Conservation (phyloP, 2,329 filamentous ascomycete genomes). For the Colletotrichum simmondsii region DNA sequence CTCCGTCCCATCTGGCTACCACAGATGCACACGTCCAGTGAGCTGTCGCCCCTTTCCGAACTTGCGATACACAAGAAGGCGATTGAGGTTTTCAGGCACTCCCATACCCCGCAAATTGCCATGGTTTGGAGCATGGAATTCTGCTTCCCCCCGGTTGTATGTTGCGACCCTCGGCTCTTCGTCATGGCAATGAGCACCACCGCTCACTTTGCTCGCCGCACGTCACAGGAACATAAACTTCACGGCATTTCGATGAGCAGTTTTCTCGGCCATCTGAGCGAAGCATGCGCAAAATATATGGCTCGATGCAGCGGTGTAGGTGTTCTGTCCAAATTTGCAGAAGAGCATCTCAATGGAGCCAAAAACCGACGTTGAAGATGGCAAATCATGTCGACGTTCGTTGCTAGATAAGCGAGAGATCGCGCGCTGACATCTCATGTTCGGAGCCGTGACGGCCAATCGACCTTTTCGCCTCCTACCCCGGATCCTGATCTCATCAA, state of each 20-base stretch:
- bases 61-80: neutral
- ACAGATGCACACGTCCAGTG: constrained; percentile 8
- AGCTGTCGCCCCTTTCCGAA: neutral
- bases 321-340: neutral
- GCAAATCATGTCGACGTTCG: neutral
- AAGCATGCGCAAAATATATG: neutral
- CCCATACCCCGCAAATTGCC: constrained; percentile 18
- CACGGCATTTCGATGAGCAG: neutral
- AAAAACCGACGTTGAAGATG: neutral
- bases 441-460: neutral
- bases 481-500: constrained; percentile 2
- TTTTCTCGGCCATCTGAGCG: neutral
- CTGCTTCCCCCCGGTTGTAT: neutral
- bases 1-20: constrained; percentile 9
- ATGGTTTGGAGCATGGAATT: constrained; percentile 25
- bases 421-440: neutral
- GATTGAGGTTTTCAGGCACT: constrained; percentile 20
- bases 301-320: neutral
- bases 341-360: neutral
- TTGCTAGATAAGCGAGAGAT: neutral
- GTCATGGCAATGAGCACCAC: neutral
- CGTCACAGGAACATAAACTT: neutral
- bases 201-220: too few relatives aligned
- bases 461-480: constrained; percentile 1
- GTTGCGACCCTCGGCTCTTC: neutral